phyloP scores from a whole-genome alignment of 208 protist genomes.

The Leptomonas seymouri region DNA sequence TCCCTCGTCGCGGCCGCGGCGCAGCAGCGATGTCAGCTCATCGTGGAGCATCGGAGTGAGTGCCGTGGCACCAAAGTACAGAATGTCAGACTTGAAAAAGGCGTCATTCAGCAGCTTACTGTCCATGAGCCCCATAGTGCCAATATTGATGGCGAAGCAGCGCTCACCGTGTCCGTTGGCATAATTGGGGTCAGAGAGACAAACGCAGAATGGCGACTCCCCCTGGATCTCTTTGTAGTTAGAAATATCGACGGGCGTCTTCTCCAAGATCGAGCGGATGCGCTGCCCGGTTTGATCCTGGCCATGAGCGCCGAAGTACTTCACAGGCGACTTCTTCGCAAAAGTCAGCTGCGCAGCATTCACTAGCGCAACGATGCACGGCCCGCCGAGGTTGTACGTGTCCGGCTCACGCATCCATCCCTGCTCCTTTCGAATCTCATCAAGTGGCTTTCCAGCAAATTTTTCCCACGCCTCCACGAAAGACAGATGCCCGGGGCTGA shows the following conservation, averaged over 20 bases:
- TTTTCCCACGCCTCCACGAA: conserved; percentile 35
- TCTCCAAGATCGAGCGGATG: conserved; percentile 22
- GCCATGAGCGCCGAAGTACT: conserved; percentile 25
- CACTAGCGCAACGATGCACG: conserved; percentile 30
- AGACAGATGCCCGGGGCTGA: conserved; percentile 26
- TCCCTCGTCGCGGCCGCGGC: conserved; percentile 22
- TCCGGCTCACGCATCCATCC: conserved; percentile 21
- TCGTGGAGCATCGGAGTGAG: conserved; percentile 30
- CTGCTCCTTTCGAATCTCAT: conserved; percentile 30
- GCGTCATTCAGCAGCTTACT: conserved; percentile 18
- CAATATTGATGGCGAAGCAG: conserved; percentile 38
- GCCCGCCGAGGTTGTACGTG: conserved; percentile 30
- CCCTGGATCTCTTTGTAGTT: conserved; percentile 7
- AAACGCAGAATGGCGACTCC: conserved; percentile 18
- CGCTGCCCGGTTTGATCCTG: conserved; percentile 12
- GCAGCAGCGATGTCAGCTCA: conserved; percentile 29
- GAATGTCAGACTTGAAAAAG: conserved; percentile 33
- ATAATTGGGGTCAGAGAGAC: conserved; percentile 33
- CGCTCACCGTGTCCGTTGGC: conserved; percentile 33
- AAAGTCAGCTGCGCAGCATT: conserved; percentile 27
- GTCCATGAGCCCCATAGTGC: conserved; percentile 8
- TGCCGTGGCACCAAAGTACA: conserved; percentile 34
- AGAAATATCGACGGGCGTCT: conserved; percentile 27
- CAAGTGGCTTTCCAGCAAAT: conserved; percentile 25
- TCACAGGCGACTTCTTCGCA: conserved; percentile 9